Evolutionary conservation across 1,284 basidiomycete species (phyloP), one percentile per base, ranked within the genome.

Genomic region (Chalciporus sp.): DNA sequence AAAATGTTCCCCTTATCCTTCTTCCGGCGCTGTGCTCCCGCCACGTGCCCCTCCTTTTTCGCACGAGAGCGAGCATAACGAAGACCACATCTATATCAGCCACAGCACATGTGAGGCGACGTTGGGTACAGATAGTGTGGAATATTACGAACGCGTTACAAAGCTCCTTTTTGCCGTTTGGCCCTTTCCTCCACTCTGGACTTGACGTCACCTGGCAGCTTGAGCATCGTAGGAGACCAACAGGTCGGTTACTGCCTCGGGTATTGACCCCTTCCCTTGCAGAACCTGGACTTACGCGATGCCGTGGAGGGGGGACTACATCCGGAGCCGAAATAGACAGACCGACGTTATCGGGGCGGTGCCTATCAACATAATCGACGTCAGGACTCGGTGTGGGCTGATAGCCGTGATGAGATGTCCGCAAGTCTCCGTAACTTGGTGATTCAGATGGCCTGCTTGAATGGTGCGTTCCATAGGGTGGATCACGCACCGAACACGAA

Each of bases 181-280:
- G 89, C 16, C 90, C 93, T 71, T 96, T 94, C 64, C 95, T 79
- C 95, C 95, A 98, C 71, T 98, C 95, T 0, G 95, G 95, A 62
- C 90, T 94, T 49, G 87, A 85, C 12, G 85, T 89, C 20, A 80
- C 89, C 68, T 88, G 90, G 73, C 94, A 96, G 64, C 88, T 91
- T 14, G 87, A 82, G 72, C 94, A 96, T 60, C 83, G 83, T 49
- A 82, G 73, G 10, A 92, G 77, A 6, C 92, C 90, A 33, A 82
- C 80, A 0, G 92, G 91, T 12, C 92, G 82, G 56, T 85, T 86
- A 20, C 81, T 80, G 11, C 66, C 61, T 42, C 70, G 51, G 46
- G 57, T 55, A n/a, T 55, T 47, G 17, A 48, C 54, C 10, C 58
- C 44, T 31, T 72, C 72, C 23, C 69, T 61, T 29, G 64, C 51